Percentiles rank a stretch among this genome's conserved stretches.
phyloP scores from a whole-genome alignment of 768 basidiomycete genomes.

The Collybiopsis luxurians region DNA sequence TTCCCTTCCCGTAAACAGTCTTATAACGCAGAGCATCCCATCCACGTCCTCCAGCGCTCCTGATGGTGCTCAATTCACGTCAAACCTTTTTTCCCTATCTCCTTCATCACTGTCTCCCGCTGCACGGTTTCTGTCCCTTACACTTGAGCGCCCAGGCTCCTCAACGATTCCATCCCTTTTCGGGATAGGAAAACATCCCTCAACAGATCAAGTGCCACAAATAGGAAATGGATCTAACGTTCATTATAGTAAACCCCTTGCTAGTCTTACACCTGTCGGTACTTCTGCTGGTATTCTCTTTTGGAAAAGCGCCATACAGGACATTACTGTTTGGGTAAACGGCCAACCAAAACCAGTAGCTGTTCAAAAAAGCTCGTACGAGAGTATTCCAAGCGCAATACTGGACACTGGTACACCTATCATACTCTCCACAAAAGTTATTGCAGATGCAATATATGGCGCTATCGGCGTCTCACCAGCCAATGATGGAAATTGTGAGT shows the following conservation, averaged over 20 bases:
- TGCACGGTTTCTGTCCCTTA: constrained; percentile 63
- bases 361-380: constrained; percentile 26
- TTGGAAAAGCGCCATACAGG: constrained; percentile 49
- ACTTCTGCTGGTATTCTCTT: constrained; percentile 42
- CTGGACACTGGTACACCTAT: constrained; percentile 69
- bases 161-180: constrained; percentile 53
- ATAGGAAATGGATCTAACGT: constrained; percentile 1
- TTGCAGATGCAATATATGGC: constrained; percentile 79
- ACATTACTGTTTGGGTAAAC: constrained; percentile 40
- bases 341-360: constrained; percentile 28
- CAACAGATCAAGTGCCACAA: constrained; percentile 3
- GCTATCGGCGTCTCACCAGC: constrained; percentile 62
- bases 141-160: constrained; percentile 68
- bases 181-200: constrained; percentile 69
- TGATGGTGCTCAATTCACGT: constrained; percentile 65
- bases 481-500: constrained; percentile 63
- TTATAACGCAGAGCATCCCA: constrained; percentile 53
- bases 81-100: constrained; percentile 71
- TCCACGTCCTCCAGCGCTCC: constrained; percentile 46
- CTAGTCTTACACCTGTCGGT: constrained; percentile 22
- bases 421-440: constrained; percentile 55
- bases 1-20: constrained; percentile 69
- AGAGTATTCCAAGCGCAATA: constrained; percentile 57
- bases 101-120: constrained; percentile 50
- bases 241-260: constrained; percentile 2